Evolutionary conservation across 108 stramenopile species (phyloP).

Genomic region (Asterionellopsis glacialis): DNA sequence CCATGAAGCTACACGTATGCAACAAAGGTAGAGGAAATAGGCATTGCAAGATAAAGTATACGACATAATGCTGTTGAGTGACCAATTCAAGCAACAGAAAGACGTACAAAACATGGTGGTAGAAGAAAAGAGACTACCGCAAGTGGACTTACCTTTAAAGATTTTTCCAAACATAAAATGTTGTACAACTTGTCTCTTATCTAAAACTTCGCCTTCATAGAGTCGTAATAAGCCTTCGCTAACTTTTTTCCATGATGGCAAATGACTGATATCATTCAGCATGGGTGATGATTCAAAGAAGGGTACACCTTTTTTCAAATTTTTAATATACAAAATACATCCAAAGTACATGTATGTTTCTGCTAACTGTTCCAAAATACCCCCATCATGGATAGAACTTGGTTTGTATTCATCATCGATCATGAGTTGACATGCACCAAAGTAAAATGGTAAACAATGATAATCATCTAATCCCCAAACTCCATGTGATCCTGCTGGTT

Average conservation of each 20-base stretch:
- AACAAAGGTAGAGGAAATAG: too few relatives aligned
- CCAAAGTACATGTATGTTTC: conserved; percentile 54
- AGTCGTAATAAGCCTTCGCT: conserved; percentile 68
- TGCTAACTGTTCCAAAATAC: background rate
- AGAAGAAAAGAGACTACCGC: too few relatives aligned
- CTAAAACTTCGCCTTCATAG: conserved; percentile 90
- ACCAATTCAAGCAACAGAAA: too few relatives aligned
- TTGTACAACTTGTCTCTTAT: conserved; percentile 92
- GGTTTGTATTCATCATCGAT: conserved; percentile 6
- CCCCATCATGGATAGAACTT: conserved; percentile 9
- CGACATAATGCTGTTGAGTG: too few relatives aligned
- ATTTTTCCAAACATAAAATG: conserved; percentile 92
- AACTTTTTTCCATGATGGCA: conserved; percentile 82
- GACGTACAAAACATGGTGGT: too few relatives aligned
- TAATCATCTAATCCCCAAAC: conserved; percentile 98
- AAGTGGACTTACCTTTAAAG: conserved; percentile 52
- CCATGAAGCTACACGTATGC: too few relatives aligned
- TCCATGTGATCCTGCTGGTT: conserved; percentile 93
- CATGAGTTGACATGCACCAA: conserved; percentile 82
- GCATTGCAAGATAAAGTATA: too few relatives aligned
- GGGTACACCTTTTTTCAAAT: conserved; percentile 83
- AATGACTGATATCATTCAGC: conserved; percentile 83
- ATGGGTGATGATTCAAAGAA: conserved; percentile 93
- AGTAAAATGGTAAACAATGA: conserved; percentile 92
- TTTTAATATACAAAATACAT: conserved; percentile 80